Conservation (phyloP, 768 basidiomycete species). For the Mycena sanguinolenta region DNA sequence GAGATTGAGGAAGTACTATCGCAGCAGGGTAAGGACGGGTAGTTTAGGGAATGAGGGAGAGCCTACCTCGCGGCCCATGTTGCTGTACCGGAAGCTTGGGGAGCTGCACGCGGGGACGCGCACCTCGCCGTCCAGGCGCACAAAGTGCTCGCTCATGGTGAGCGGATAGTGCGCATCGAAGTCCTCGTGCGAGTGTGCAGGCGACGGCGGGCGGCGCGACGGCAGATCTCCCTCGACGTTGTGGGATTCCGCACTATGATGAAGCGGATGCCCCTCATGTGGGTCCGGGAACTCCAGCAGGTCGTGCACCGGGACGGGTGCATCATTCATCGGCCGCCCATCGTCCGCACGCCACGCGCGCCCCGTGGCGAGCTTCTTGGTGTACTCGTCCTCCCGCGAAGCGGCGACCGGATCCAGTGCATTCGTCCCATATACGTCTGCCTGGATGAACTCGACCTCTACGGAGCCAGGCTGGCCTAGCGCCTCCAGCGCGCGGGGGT, state of each 20-base stretch:
- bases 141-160: constrained; percentile 20
- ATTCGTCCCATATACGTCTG: constrained; percentile 27
- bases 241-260: not conserved
- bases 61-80: constrained; percentile 32
- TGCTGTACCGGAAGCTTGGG: constrained; percentile 32
- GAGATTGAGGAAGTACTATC: constrained; percentile 33
- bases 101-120: constrained; percentile 32
- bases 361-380: constrained; percentile 18
- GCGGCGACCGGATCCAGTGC: constrained; percentile 22
- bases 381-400: constrained; percentile 16
- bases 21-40: not conserved
- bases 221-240: constrained; percentile 7
- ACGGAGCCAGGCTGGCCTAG: constrained; percentile 34
- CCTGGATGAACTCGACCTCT: constrained; percentile 26
- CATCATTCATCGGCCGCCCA: constrained; percentile 26
- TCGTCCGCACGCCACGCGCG: constrained; percentile 29
- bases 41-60: constrained; percentile 13
- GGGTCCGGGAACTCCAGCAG: too few species aligned
- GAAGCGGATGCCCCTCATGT: not conserved
- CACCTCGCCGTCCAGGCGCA: constrained; percentile 36
- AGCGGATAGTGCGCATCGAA: constrained; percentile 21
- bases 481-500: constrained; percentile 29
- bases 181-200: constrained; percentile 27
- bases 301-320: not conserved
- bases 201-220: constrained; percentile 27